A percentile compares a stretch with the other conserved stretches of the same genome.
phyloP scores from a whole-genome alignment of 2,329 filamentous ascomycete genomes.

The Thielaviopsis ethacetica region DNA sequence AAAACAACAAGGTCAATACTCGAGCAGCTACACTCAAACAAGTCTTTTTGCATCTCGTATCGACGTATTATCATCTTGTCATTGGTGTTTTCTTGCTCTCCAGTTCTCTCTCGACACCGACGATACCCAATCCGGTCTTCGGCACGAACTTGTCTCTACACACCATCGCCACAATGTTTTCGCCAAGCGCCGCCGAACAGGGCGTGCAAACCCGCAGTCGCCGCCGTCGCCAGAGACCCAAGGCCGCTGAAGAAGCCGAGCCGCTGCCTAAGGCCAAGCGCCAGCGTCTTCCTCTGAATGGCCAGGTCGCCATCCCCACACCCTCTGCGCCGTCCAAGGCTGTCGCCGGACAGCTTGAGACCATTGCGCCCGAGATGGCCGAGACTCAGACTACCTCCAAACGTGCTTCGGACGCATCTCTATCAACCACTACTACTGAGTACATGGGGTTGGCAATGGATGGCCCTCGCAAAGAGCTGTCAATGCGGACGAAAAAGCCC shows the following conservation, averaged over 20 bases:
- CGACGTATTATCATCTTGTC: background rate
- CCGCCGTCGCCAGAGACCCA: constrained; percentile 43
- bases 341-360: constrained; percentile 18
- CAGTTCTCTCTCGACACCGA: background rate
- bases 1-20: background rate
- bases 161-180: constrained; percentile 34
- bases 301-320: constrained; percentile 32
- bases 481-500: constrained; percentile 43
- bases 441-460: constrained; percentile 30
- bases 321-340: constrained; percentile 16
- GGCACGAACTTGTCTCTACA: background rate
- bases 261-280: constrained; percentile 49
- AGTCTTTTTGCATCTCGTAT: background rate
- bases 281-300: constrained; percentile 39
- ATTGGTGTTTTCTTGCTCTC: background rate
- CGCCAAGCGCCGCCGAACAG: constrained; percentile 31
- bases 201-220: constrained; percentile 30
- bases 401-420: constrained; percentile 23
- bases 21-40: background rate
- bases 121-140: too few species aligned
- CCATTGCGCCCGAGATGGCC: constrained; percentile 31
- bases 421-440: constrained; percentile 18
- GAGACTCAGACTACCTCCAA: constrained; percentile 39
- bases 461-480: constrained; percentile 32
- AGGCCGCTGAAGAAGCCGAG: constrained; percentile 35